Conservation (phyloP, 768 basidiomycete species). For the Psilocybe cubensis region DNA sequence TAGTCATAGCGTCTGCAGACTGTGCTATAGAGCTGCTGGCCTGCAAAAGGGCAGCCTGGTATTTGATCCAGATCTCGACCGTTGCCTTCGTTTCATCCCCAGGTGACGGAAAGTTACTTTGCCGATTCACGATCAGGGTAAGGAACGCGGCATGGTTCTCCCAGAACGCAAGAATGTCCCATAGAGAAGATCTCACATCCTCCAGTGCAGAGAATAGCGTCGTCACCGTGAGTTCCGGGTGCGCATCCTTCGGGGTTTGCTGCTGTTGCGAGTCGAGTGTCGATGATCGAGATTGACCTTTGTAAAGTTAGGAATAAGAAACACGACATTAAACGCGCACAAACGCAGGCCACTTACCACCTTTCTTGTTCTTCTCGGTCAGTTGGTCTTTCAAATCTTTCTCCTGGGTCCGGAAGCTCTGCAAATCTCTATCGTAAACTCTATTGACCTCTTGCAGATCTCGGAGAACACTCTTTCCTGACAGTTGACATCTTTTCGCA, state of each 20-base stretch:
- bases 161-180: slow-evolving; percentile 25
- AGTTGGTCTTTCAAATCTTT: slow-evolving; percentile 1
- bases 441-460: slow-evolving; percentile 15
- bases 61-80: slow-evolving; percentile 20
- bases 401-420: slow-evolving; percentile 12
- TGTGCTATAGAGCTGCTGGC: slow-evolving; percentile 25
- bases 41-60: slow-evolving; percentile 22
- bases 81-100: slow-evolving; percentile 21
- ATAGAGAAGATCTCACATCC: slow-evolving; percentile 15
- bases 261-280: not conserved
- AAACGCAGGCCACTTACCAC: not conserved
- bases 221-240: slow-evolving; percentile 9
- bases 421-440: slow-evolving; percentile 18
- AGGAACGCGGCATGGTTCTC: slow-evolving; percentile 23
- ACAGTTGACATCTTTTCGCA: slow-evolving; percentile 20
- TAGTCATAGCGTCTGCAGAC: slow-evolving; percentile 21
- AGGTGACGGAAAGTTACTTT: slow-evolving; percentile 21
- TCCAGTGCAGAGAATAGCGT: slow-evolving; percentile 18
- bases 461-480: slow-evolving; percentile 20
- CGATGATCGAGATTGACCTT: not conserved
- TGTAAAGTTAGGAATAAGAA: not conserved
- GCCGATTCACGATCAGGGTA: slow-evolving; percentile 18
- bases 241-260: not conserved
- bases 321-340: not conserved
- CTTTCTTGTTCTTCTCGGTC: slow-evolving; percentile 9